Evolutionary conservation across 257 asterid genomes (phyloP).

Genomic region (Eucommia ulmoides): DNA sequence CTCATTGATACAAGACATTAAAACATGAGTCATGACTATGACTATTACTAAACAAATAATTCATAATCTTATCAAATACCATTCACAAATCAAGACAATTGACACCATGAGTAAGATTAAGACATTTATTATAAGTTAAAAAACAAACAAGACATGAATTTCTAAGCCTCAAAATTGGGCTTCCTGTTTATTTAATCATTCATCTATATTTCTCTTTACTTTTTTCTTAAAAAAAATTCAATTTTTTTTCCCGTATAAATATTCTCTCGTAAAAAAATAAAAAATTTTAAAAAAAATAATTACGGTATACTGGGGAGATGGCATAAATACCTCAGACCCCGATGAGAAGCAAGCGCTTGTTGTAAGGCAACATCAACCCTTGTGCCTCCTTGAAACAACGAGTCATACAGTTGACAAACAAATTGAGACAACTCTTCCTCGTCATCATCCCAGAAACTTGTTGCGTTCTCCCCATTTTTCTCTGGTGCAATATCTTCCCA

Average conservation of each 20-base stretch:
- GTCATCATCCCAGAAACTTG: slow-evolving; percentile 65
- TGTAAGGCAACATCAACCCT: slow-evolving; percentile 51
- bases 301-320: slow-evolving; percentile 37
- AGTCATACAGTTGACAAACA: slow-evolving; percentile 52
- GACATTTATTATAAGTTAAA: too few species aligned
- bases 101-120: too few species aligned
- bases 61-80: too few species aligned
- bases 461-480: slow-evolving; percentile 33
- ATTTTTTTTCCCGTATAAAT: too few species aligned
- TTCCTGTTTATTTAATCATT: background rate
- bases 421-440: slow-evolving; percentile 83
- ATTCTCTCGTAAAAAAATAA: too few species aligned
- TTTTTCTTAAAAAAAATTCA: too few species aligned
- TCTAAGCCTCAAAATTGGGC: slow-evolving; percentile 4
- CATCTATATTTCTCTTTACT: background rate
- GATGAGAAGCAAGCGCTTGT: slow-evolving; percentile 48
- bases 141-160: too few species aligned
- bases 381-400: slow-evolving; percentile 64
- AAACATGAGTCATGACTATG: too few species aligned
- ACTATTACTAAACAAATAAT: too few species aligned
- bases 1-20: too few species aligned
- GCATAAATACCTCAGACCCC: slow-evolving; percentile 58
- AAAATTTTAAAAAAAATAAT: too few species aligned
- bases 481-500: slow-evolving; percentile 94
- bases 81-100: too few species aligned